These are phyloP conservation scores for Eutypella sp. DNA, from an alignment of 2,329 filamentous ascomycete species.

Conservation along the genomic window DNA sequence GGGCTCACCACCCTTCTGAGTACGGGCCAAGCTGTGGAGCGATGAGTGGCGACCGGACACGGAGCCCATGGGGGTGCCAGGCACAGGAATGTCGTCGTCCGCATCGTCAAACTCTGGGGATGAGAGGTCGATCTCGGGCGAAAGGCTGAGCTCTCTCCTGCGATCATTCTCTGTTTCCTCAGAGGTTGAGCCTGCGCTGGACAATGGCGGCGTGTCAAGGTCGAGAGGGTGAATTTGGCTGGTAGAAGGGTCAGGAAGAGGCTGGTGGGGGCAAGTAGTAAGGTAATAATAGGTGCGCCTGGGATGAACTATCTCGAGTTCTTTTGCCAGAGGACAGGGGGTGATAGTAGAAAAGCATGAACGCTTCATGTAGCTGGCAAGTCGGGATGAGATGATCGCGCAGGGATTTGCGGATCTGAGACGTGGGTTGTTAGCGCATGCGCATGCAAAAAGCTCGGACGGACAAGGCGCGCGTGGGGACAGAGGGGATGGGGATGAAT, in stretches of 20 bases:
- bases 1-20: constrained; percentile 72
- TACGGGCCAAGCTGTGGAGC: constrained; percentile 44
- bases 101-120: constrained; percentile 78
- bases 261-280: constrained; percentile 78
- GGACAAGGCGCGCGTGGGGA: no score
- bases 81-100: constrained; percentile 55
- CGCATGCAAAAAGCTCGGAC: constrained; percentile 1
- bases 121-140: constrained; percentile 88
- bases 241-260: constrained; percentile 61
- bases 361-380: constrained; percentile 86
- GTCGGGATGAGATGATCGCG: constrained; percentile 88
- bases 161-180: constrained; percentile 68
- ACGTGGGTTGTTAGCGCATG: constrained; percentile 19
- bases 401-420: constrained; percentile 93
- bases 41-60: constrained; percentile 31
- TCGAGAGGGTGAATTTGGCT: constrained; percentile 46
- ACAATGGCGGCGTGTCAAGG: constrained; percentile 80
- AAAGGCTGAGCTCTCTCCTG: constrained; percentile 72
- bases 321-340: constrained; percentile 87
- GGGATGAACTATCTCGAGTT: constrained; percentile 86
- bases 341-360: constrained; percentile 70
- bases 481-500: no score
- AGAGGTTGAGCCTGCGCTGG: constrained; percentile 60
- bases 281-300: constrained; percentile 96
- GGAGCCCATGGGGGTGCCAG: constrained; percentile 59